phyloP scores from a whole-genome alignment of 257 asterid genomes.

The Solanum ahanhuiri region DNA sequence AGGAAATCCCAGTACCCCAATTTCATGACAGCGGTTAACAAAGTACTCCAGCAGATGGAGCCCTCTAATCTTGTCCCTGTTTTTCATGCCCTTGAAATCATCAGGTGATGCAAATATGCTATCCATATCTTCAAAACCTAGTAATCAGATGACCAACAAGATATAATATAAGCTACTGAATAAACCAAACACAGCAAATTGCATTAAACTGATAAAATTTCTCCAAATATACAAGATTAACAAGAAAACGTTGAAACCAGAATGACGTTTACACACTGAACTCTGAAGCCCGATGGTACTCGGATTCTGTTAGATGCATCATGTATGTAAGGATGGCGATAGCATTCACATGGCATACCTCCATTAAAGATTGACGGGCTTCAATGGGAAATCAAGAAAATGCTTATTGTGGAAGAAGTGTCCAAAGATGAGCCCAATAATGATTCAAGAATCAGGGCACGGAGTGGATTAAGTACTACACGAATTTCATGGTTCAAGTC shows the following conservation, averaged over 20 bases:
- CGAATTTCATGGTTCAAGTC: neutral
- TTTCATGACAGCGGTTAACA: conserved; percentile 67
- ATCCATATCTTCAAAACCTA: conserved; percentile 80
- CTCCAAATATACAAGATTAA: neutral
- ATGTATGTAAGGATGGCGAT: neutral
- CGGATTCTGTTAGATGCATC: neutral
- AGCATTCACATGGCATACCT: neutral
- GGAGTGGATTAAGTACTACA: neutral
- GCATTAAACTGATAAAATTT: neutral
- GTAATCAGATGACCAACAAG: neutral
- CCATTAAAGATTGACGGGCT: neutral
- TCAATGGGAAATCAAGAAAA: neutral
- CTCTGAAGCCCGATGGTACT: neutral
- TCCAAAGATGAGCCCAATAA: neutral
- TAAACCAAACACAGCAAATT: neutral
- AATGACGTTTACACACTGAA: neutral
- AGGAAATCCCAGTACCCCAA: conserved; percentile 43
- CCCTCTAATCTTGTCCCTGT: conserved; percentile 50
- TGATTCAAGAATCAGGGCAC: neutral
- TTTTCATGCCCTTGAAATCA: conserved; percentile 50
- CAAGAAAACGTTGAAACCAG: neutral
- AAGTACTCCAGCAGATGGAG: conserved; percentile 78
- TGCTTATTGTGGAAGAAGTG: neutral
- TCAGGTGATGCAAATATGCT: conserved; percentile 64
- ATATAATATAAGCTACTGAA: neutral